Evolutionary conservation across 192 early-diverging fungal genomes (phyloP).

Genomic region (Umbelopsis isabellina): DNA sequence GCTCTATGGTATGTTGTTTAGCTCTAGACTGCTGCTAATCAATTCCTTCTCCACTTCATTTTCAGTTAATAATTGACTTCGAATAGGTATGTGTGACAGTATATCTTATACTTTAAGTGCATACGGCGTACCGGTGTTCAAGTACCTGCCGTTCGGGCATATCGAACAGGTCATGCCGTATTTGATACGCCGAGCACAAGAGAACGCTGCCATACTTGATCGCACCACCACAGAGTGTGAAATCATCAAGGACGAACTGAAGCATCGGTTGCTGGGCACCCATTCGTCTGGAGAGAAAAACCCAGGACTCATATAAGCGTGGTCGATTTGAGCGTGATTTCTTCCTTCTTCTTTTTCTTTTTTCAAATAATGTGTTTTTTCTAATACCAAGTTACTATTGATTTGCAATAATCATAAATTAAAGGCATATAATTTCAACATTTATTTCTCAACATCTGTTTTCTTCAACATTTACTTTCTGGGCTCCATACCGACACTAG

Average conservation of each 20-base stretch:
- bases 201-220: constrained; percentile 77
- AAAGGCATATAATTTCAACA: background rate
- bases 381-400: background rate
- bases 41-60: background rate
- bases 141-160: constrained; percentile 92
- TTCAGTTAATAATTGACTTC: background rate
- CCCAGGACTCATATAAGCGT: no score
- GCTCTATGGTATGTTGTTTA: constrained; percentile 54
- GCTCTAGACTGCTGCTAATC: background rate
- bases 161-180: constrained; percentile 88
- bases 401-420: background rate
- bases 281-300: no score
- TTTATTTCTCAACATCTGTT: no score
- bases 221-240: background rate
- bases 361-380: no score
- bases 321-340: no score
- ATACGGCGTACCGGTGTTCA: constrained; percentile 75
- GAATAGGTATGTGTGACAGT: constrained; percentile 79
- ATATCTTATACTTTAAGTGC: constrained; percentile 77
- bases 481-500: background rate
- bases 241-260: background rate
- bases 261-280: background rate
- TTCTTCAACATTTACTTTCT: background rate
- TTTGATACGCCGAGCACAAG: constrained; percentile 87
- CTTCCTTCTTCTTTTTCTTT: no score